phyloP scores from a whole-genome alignment of 768 basidiomycete species.

The Lentinula raphanica region DNA sequence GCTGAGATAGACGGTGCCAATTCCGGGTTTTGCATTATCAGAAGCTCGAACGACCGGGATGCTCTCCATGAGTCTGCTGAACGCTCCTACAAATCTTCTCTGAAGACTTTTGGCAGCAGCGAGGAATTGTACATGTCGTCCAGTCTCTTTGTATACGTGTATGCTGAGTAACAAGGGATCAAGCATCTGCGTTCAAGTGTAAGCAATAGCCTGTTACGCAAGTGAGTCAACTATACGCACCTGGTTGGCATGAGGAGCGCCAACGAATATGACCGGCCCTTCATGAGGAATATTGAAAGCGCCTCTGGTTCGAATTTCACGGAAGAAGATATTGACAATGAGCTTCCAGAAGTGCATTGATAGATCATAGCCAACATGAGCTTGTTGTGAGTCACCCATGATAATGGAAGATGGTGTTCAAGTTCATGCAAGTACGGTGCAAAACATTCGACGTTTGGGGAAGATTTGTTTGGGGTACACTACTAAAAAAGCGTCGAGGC shows the following conservation, averaged over 20 bases:
- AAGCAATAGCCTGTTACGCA: slow-evolving; percentile 5
- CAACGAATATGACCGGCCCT: slow-evolving; percentile 90
- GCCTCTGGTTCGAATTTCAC: slow-evolving; percentile 89
- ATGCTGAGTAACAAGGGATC: slow-evolving; percentile 82
- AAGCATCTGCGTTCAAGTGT: slow-evolving; percentile 65
- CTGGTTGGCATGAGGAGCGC: slow-evolving; percentile 90
- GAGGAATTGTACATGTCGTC: slow-evolving; percentile 77
- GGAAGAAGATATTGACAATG: slow-evolving; percentile 91
- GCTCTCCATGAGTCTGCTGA: slow-evolving; percentile 77
- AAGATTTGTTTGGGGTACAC: not conserved
- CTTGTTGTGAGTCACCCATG: not conserved
- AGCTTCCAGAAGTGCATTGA: slow-evolving; percentile 80
- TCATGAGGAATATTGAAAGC: slow-evolving; percentile 90
- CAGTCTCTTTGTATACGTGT: slow-evolving; percentile 81
- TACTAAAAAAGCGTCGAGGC: too few species aligned
- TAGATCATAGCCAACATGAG: slow-evolving; percentile 53
- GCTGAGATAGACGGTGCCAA: slow-evolving; percentile 67
- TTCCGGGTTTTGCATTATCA: slow-evolving; percentile 79
- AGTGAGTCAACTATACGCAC: slow-evolving; percentile 30
- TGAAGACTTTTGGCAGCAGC: slow-evolving; percentile 89
- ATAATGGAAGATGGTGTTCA: not conserved
- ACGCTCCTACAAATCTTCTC: slow-evolving; percentile 71
- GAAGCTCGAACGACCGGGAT: slow-evolving; percentile 93
- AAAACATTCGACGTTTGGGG: not conserved
- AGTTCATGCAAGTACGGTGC: not conserved